Percentiles rank a stretch among this genome's conserved stretches.
These are phyloP conservation scores for Hibiscus tridactylites DNA, from an alignment of 345 rosid species.

Conservation along the genomic window DNA sequence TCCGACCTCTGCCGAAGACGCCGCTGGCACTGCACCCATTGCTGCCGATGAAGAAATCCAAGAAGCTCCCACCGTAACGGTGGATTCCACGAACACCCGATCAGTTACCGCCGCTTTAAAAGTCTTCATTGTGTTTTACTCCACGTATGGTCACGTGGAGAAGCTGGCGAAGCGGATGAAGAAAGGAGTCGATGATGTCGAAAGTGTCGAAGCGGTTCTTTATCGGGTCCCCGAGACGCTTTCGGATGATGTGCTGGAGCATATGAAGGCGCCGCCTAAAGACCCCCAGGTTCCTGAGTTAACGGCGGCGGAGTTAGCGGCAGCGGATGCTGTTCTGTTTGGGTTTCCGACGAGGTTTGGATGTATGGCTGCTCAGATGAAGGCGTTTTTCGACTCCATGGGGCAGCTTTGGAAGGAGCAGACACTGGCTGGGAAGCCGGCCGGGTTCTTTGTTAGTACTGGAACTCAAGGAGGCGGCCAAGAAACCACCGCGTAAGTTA, in stretches of 20 bases:
- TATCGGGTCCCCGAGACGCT: conserved; percentile 63
- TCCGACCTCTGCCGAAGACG: conserved; percentile 24
- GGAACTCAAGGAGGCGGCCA: conserved; percentile 88
- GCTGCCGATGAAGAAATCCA: conserved; percentile 25
- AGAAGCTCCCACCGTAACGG: conserved; percentile 12
- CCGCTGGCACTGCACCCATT: conserved; percentile 35
- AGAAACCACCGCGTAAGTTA: conserved; percentile 72
- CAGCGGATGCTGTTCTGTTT: conserved; percentile 54
- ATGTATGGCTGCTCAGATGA: conserved; percentile 78
- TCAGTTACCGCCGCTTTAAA: conserved; percentile 23
- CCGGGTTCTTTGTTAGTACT: conserved; percentile 73
- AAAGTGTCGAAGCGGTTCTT: conserved; percentile 47
- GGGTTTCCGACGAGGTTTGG: conserved; percentile 83
- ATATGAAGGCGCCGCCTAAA: conserved; percentile 48
- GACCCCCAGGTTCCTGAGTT: conserved; percentile 43
- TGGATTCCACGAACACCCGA: conserved; percentile 2
- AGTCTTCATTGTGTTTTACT: conserved; percentile 49
- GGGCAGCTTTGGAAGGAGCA: conserved; percentile 56
- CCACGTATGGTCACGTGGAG: conserved; percentile 79
- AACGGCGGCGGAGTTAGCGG: conserved; percentile 38
- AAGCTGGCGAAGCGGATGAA: conserved; percentile 56
- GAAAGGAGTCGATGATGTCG: conserved; percentile 48
- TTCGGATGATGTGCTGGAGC: conserved; percentile 38
- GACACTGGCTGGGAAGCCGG: conserved; percentile 72
- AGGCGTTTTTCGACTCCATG: conserved; percentile 63